A percentile compares a stretch with the other conserved stretches of the same genome.
These are phyloP conservation scores for Eucalyptus regnans DNA, from an alignment of 345 rosid species.

Conservation along the genomic window DNA sequence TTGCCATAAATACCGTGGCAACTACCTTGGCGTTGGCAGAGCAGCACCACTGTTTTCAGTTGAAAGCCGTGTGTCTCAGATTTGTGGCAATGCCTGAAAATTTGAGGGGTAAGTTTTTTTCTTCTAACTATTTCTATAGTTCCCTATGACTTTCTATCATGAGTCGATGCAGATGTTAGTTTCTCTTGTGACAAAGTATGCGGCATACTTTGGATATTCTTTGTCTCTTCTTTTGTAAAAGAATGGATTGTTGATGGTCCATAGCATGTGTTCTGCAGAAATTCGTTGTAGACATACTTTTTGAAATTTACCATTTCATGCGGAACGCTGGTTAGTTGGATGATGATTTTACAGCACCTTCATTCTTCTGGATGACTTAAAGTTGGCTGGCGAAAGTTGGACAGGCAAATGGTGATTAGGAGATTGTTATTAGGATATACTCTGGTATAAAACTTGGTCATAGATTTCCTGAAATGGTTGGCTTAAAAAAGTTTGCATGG, in stretches of 20 bases:
- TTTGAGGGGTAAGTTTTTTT: slow-evolving; percentile 21
- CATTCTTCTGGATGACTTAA: not conserved
- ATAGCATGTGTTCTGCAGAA: not conserved
- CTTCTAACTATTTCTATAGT: not conserved
- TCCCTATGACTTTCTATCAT: not conserved
- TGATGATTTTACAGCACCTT: not conserved
- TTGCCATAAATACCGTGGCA: slow-evolving; percentile 54
- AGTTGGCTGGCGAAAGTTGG: not conserved
- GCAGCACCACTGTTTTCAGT: slow-evolving; percentile 56
- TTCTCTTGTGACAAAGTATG: not conserved
- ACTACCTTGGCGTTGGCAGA: slow-evolving; percentile 63
- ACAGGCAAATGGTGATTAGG: not conserved
- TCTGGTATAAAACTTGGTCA: not conserved
- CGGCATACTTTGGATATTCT: not conserved
- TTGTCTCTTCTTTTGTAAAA: not conserved
- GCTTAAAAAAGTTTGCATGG: not conserved
- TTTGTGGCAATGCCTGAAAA: slow-evolving; percentile 49
- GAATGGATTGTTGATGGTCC: not conserved
- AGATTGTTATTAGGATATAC: not conserved
- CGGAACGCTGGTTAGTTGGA: not conserved
- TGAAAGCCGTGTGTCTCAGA: slow-evolving; percentile 54
- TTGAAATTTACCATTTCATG: not conserved
- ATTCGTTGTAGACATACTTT: not conserved
- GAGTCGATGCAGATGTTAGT: not conserved
- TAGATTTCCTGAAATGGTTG: not conserved